Evolutionary conservation across 805 yeast species (phyloP).

Genomic region (Ogataea neopini): DNA sequence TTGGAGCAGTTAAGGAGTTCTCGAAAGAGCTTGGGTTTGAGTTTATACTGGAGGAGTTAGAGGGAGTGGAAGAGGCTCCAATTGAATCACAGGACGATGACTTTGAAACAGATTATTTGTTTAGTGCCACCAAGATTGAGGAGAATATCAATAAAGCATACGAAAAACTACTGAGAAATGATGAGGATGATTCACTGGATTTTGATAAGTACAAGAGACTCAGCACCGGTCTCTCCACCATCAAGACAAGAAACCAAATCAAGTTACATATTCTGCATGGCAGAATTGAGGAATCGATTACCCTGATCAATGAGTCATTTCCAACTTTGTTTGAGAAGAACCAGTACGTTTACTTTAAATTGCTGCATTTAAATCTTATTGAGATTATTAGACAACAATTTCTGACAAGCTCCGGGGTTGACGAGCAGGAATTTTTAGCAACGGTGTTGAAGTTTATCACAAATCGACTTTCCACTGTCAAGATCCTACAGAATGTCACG

Average conservation of each 20-base stretch:
- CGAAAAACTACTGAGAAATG: conserved; percentile 9
- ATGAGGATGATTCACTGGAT: no score
- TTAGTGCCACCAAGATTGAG: conserved; percentile 15
- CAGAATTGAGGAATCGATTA: conserved; percentile 58
- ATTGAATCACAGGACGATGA: no score
- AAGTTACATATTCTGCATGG: conserved; percentile 59
- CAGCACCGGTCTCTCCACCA: conserved; percentile 48
- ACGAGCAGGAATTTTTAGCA: conserved; percentile 51
- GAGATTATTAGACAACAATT: conserved; percentile 73
- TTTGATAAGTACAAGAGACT: conserved; percentile 22
- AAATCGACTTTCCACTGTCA: conserved; percentile 42
- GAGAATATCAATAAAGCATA: conserved; percentile 17
- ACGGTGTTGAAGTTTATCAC: conserved; percentile 59
- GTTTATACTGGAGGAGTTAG: conserved; percentile 31
- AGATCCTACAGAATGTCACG: conserved; percentile 42
- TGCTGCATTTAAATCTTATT: conserved; percentile 70
- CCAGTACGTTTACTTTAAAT: conserved; percentile 66
- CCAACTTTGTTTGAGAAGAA: conserved; percentile 67
- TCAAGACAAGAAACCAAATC: conserved; percentile 53
- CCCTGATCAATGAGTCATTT: conserved; percentile 54
- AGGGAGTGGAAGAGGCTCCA: conserved; percentile 10
- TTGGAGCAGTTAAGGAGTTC: conserved; percentile 62
- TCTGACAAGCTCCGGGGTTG: conserved; percentile 26
- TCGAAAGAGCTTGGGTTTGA: conserved; percentile 54
- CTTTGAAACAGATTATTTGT: conserved; percentile 14